Conservation (phyloP, 176 grass and related monocot genomes). For the Bolboschoenus planiculmis region DNA sequence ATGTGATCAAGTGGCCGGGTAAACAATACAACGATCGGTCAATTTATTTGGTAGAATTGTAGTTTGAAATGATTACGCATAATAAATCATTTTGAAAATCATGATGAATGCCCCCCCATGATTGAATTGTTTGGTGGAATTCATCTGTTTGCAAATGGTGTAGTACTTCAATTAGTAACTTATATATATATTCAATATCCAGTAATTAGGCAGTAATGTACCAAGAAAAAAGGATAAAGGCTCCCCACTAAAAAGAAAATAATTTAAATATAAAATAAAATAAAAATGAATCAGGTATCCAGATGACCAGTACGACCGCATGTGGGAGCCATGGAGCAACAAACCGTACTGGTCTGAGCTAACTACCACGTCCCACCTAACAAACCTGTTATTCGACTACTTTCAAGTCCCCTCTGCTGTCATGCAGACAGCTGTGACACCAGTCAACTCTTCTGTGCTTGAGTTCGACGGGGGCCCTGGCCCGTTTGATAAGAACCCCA, state of each 20-base stretch:
- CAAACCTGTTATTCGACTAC: accelerated
- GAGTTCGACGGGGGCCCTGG: not conserved
- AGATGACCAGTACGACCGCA: constrained; percentile 26
- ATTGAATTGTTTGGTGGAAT: not conserved
- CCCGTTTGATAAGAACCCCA: not conserved
- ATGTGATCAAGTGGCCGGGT: not conserved
- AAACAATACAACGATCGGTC: not conserved
- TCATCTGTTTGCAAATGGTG: not conserved
- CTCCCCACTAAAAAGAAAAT: not conserved
- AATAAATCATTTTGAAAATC: too few species aligned
- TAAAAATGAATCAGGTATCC: constrained; percentile 40
- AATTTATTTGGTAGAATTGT: not conserved
- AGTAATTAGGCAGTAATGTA: not conserved
- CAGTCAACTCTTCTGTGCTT: constrained; percentile 30
- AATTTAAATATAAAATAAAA: not conserved
- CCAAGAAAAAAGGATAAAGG: not conserved
- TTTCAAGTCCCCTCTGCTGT: constrained; percentile 33
- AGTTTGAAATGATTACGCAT: not conserved
- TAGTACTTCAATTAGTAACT: not conserved
- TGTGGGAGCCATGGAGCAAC: not conserved
- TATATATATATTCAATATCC: not conserved
- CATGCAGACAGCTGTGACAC: constrained; percentile 38
- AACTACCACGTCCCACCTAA: not conserved
- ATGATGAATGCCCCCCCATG: too few species aligned
- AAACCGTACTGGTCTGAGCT: not conserved